Evolutionary conservation across 2,329 filamentous ascomycete genomes (phyloP), one percentile per base, ranked within the genome.

Genomic region (Cadophora sp.): DNA sequence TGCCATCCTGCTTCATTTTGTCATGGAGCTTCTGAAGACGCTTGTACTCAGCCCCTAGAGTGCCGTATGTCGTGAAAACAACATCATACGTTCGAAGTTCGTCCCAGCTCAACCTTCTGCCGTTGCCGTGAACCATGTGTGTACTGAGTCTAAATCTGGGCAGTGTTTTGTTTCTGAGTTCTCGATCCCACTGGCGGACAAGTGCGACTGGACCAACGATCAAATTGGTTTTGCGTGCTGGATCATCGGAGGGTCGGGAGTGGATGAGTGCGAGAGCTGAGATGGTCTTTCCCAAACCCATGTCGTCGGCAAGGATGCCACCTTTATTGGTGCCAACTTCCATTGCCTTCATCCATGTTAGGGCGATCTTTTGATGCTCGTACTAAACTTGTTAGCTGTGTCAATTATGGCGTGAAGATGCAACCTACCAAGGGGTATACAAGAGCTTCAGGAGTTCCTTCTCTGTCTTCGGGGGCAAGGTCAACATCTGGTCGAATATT

Each of bases 231-330:
- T 77, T 81, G 76, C 73, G 77, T 72, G 55, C 59, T 62, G 47
- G 69, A 68, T 89, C 83, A 0, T 81, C 78, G 0, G 91, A 87
- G n/a, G 84, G 89, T 6, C 89, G 85, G 66, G 67, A 68, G 16
- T 76, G 47, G 18, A 77, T 91, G 51, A 97, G 83, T 4, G 94
- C 87, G 24, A 97, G 82, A 5, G 92, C 90, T 68, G 95, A 93
- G 27, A 97, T 90, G 0, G 92, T 95, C 79, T 96, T 95, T 8
- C 92, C 92, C 13, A 95, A 81, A 8, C 92, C 92, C 92, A 95
- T 96, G 70, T 93, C 91, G 73, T 93, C 91, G 0, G 89, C 91
- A 27, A 94, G 81, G 64, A 95, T 93, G 24, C 91, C 90, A 20
- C 92, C 92, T 73, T 91, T 93, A 62, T 89, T 88, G 1, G 81